Percentiles rank a stretch among this genome's conserved stretches.
Evolutionary conservation across 352 stramenopile genomes (phyloP).

Genomic region (Globisporangium okanoganense): DNA sequence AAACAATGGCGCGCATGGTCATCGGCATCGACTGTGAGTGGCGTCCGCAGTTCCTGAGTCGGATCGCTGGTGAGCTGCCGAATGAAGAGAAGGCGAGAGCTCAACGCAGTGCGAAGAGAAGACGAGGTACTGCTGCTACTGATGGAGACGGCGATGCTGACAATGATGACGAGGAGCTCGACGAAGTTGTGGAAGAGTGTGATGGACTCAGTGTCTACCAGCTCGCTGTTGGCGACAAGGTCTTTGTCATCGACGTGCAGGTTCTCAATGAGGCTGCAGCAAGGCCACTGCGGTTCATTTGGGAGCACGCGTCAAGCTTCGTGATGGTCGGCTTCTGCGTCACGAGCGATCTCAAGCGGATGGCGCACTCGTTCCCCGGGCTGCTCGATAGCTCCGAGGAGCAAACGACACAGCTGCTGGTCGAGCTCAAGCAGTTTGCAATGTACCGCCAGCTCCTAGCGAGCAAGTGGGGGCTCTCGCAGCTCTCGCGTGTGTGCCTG

Average conservation of each 20-base stretch:
- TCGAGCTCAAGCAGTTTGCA: constrained; percentile 55
- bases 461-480: constrained; percentile 49
- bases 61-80: constrained; percentile 10
- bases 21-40: constrained; percentile 68
- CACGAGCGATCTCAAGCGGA: constrained; percentile 39
- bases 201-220: constrained; percentile 54
- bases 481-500: constrained; percentile 36
- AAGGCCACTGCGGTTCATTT: constrained; percentile 36
- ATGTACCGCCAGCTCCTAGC: constrained; percentile 43
- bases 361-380: constrained; percentile 47
- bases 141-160: not conserved
- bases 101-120: not conserved
- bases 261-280: constrained; percentile 31
- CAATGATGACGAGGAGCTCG: constrained; percentile 11
- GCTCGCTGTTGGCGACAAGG: constrained; percentile 30
- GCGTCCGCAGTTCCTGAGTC: constrained; percentile 40
- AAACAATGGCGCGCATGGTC: constrained; percentile 19
- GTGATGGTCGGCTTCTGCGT: constrained; percentile 56
- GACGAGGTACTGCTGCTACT: not conserved
- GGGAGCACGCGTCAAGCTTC: constrained; percentile 27
- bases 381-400: constrained; percentile 12
- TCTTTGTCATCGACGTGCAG: constrained; percentile 64
- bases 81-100: constrained; percentile 1
- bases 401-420: constrained; percentile 18
- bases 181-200: constrained; percentile 2